These are phyloP conservation scores for Xylariaceae sp. DNA, from an alignment of 2,329 filamentous ascomycete species.

Conservation along the genomic window DNA sequence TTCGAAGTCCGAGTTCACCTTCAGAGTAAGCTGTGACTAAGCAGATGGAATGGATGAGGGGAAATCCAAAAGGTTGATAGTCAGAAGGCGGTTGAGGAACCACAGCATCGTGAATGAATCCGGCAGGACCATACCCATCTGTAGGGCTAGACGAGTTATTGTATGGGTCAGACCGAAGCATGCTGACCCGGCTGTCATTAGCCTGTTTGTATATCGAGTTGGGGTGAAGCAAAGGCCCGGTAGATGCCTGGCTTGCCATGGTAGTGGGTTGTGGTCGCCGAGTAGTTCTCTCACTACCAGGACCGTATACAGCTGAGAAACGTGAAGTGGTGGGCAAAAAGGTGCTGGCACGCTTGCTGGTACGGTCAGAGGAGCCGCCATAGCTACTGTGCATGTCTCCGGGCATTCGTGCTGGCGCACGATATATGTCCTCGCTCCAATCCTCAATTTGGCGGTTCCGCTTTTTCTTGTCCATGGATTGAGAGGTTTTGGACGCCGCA, in stretches of 20 bases:
- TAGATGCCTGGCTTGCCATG: conserved; percentile 85
- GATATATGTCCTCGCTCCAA: conserved; percentile 96
- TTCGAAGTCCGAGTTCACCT: conserved; percentile 85
- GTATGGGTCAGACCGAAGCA: conserved; percentile 56
- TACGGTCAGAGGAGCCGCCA: conserved; percentile 56
- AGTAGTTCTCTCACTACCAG: conserved; percentile 54
- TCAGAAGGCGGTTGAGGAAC: conserved; percentile 94
- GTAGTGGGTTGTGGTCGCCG: conserved; percentile 65
- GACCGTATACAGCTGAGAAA: conserved; percentile 80
- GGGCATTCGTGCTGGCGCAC: conserved; percentile 73
- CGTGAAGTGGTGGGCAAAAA: conserved; percentile 92
- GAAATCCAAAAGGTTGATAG: conserved; percentile 96
- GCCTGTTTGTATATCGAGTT: conserved; percentile 65
- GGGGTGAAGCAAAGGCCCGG: conserved; percentile 65
- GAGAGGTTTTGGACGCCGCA: conserved; percentile 77
- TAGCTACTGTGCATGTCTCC: conserved; percentile 66
- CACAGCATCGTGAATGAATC: conserved; percentile 94
- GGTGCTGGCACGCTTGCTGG: conserved; percentile 71
- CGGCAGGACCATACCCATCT: conserved; percentile 74
- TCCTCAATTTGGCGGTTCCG: conserved; percentile 93
- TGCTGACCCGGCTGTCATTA: conserved; percentile 59
- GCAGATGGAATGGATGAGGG: conserved; percentile 87
- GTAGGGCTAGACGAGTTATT: conserved; percentile 47
- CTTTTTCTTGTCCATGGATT: conserved; percentile 73
- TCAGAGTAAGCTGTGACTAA: conserved; percentile 96